Conservation (phyloP, 1,284 basidiomycete genomes). For the Ustilago crameri region DNA sequence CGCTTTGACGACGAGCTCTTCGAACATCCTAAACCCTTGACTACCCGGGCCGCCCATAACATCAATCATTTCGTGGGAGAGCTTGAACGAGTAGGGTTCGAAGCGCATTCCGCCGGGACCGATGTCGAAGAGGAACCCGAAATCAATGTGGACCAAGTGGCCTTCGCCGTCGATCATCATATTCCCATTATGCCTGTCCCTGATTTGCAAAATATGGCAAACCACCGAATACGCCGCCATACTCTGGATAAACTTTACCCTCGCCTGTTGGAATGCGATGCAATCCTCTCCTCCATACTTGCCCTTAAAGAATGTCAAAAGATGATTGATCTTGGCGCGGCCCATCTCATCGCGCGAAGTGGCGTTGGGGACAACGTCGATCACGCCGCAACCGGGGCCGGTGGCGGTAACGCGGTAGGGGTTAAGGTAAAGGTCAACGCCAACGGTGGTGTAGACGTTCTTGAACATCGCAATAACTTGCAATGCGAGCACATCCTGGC, state of each 20-base stretch:
- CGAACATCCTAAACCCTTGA: slow-evolving; percentile 92
- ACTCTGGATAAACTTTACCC: slow-evolving; percentile 95
- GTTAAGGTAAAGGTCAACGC: slow-evolving; percentile 89
- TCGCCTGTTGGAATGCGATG: slow-evolving; percentile 88
- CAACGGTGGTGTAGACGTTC: slow-evolving; percentile 88
- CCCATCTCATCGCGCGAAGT: slow-evolving; percentile 99
- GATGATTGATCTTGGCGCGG: slow-evolving; percentile 94
- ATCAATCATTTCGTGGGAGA: slow-evolving; percentile 96
- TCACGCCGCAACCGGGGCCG: slow-evolving; percentile 96
- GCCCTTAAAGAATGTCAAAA: slow-evolving; percentile 92
- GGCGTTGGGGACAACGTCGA: slow-evolving; percentile 97
- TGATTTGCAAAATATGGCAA: slow-evolving; percentile 96
- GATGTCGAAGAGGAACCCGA: slow-evolving; percentile 98
- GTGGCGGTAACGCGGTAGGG: slow-evolving; percentile 98
- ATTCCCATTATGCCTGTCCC: slow-evolving; percentile 97
- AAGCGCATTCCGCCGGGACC: slow-evolving; percentile 70
- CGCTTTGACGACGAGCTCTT: slow-evolving; percentile 91
- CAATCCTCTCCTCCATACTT: slow-evolving; percentile 92
- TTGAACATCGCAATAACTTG: slow-evolving; percentile 99
- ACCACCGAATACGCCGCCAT: slow-evolving; percentile 99
- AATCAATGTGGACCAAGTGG: slow-evolving; percentile 95
- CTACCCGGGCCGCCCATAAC: slow-evolving; percentile 95
- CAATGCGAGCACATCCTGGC: slow-evolving; percentile 94
- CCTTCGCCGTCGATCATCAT: slow-evolving; percentile 99
- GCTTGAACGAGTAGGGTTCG: slow-evolving; percentile 83